Conservation (phyloP, 192 early-diverging fungal genomes). For the Diversispora eburnea region DNA sequence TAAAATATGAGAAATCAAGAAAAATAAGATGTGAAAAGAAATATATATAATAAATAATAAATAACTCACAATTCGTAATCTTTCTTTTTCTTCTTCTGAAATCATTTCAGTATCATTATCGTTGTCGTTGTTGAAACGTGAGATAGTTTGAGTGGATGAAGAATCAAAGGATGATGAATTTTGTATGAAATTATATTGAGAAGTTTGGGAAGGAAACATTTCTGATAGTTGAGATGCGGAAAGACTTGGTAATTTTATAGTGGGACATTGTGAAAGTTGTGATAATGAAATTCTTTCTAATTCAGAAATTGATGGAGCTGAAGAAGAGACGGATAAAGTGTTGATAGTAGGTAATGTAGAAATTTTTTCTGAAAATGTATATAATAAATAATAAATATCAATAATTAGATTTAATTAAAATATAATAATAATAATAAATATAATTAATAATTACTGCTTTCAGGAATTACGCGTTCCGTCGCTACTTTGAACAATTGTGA, state of each 20-base stretch:
- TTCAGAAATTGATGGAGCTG: neutral
- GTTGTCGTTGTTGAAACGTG: neutral
- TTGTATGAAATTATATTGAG: neutral
- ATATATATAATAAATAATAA: neutral
- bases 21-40: neutral
- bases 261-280: neutral
- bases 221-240: conserved; percentile 6
- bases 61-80: neutral
- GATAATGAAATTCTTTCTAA: neutral
- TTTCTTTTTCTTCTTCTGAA: conserved; percentile 1
- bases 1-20: neutral
- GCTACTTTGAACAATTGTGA: conserved; percentile 4
- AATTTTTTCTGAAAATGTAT: neutral
- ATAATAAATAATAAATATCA: neutral
- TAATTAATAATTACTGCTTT: neutral
- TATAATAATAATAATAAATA: neutral
- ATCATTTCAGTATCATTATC: neutral
- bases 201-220: neutral
- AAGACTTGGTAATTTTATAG: conserved; percentile 1
- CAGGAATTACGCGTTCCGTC: conserved; percentile 8
- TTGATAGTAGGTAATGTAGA: neutral
- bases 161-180: neutral
- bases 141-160: neutral
- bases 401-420: too few relatives aligned
- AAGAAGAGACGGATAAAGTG: neutral